phyloP scores from a whole-genome alignment of 345 rosid species.

The Geranium rotundifolium region DNA sequence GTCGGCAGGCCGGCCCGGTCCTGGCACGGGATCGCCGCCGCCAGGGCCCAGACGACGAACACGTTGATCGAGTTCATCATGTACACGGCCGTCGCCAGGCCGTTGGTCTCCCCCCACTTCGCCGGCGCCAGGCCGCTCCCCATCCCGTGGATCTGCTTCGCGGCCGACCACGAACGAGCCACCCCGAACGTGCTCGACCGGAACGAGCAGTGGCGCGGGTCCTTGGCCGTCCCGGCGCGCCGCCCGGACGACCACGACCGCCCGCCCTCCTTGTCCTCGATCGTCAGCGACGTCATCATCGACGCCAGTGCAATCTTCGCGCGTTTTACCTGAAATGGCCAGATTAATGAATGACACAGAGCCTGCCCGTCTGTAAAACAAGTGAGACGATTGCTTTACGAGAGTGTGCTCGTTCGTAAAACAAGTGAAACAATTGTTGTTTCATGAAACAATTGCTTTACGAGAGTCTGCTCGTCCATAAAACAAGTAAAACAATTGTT shows the following conservation, averaged over 20 bases:
- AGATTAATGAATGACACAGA: too few species aligned
- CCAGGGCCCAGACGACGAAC: conserved; percentile 69
- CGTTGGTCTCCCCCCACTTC: conserved; percentile 55
- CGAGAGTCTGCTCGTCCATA: too few species aligned
- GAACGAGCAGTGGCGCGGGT: conserved; percentile 18
- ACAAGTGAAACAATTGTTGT: too few species aligned
- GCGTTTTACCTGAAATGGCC: too few species aligned
- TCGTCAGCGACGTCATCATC: conserved; percentile 28
- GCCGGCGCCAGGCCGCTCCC: conserved; percentile 48
- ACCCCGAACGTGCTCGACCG: conserved; percentile 55
- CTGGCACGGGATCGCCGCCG: conserved; percentile 89
- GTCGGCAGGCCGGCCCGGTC: conserved; percentile 62
- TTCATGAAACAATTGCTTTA: too few species aligned
- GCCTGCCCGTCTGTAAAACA: too few species aligned
- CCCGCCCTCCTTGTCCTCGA: conserved; percentile 46
- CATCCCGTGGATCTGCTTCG: conserved; percentile 93
- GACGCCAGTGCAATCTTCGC: conserved; percentile 62
- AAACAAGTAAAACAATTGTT: too few species aligned
- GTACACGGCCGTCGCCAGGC: conserved; percentile 53
- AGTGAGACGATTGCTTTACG: too few species aligned
- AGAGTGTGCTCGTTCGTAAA: too few species aligned
- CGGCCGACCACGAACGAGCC: conserved; percentile 80
- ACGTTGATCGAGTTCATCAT: conserved; percentile 58
- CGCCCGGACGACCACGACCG: background rate
- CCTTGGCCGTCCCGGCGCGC: conserved; percentile 20